Evolutionary conservation across 345 rosid species (phyloP), one percentile per base, ranked within the genome.

Genomic region (Balakata baccata): DNA sequence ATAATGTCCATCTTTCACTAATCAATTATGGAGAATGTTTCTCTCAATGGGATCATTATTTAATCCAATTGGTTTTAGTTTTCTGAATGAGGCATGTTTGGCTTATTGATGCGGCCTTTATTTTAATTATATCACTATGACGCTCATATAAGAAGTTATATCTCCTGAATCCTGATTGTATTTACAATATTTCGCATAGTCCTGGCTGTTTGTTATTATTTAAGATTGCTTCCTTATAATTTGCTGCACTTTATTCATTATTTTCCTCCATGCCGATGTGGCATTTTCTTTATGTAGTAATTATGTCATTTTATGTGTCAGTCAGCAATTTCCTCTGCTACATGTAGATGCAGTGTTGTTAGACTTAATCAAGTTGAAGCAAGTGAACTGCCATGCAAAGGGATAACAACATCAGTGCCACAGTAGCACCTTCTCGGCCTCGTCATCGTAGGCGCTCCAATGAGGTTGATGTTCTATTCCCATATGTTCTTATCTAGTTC

Each of bases 401-500:
- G 70, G 93, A 92, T 73, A 82, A 72, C 78, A 80, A 66, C 76
- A 57, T 77, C 25, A 71, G 80, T 52, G 63, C 79, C 29, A 79
- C 88, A 43, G 81, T 89, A 64, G 79, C 95, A 14, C 87, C 90
- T 20, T 53, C 74, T 61, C 84, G 90, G 72, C 63, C 81, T 76
- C 87, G 98, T 68, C 88, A 90, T 74, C 92, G 98, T 34, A 86
- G 70, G 80, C 91, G 94, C 57, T 79, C 89, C 46, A 85, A 39
- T 76, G 98, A 91, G 97, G 98, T 87, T 80, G 52, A 78, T 69
- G 25, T 1, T 71, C 58, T 25, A 17, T 56, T 71, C 65, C 54
- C 9, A 52, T 71, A 3, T 56, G 51, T 52, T 75, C 17, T 25
- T 64, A 18, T 49, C 57, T 3, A 18, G 51, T 63, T 50, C 10